A percentile compares a stretch with the other conserved stretches of the same genome.
Conservation (phyloP, 2,329 filamentous ascomycete genomes). For the Cercospora citrullina region DNA sequence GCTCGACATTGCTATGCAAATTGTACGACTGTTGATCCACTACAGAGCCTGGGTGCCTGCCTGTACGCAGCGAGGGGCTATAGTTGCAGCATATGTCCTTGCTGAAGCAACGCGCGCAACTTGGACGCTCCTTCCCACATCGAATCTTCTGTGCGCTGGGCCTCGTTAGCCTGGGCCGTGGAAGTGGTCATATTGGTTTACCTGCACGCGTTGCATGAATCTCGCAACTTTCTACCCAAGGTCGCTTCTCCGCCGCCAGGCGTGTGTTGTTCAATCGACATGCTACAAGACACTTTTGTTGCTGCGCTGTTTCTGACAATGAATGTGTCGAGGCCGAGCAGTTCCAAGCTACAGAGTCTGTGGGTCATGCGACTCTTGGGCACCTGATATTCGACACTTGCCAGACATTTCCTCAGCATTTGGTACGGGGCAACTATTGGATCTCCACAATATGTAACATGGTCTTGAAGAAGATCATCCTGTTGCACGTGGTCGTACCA, state of each 20-base stretch:
- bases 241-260: background rate
- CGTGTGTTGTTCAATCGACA: background rate
- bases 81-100: slow-evolving; percentile 15
- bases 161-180: background rate
- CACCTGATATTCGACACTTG: background rate
- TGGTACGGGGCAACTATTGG: background rate
- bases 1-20: background rate
- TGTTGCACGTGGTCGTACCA: background rate
- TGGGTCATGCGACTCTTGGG: background rate
- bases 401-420: background rate
- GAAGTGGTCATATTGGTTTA: background rate
- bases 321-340: background rate
- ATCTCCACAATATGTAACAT: background rate
- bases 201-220: slow-evolving; percentile 8
- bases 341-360: background rate
- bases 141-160: slow-evolving; percentile 11
- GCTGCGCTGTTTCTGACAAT: background rate
- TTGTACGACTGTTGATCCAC: background rate
- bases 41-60: slow-evolving; percentile 2
- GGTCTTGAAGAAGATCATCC: background rate
- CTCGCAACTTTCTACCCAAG: background rate
- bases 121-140: slow-evolving; percentile 15
- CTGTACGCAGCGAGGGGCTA: slow-evolving; percentile 14
- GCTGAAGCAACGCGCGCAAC: slow-evolving; percentile 10
- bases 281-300: background rate